These are phyloP conservation scores for Cladorrhinum samala DNA, from an alignment of 495 filamentous ascomycete species.

Conservation along the genomic window DNA sequence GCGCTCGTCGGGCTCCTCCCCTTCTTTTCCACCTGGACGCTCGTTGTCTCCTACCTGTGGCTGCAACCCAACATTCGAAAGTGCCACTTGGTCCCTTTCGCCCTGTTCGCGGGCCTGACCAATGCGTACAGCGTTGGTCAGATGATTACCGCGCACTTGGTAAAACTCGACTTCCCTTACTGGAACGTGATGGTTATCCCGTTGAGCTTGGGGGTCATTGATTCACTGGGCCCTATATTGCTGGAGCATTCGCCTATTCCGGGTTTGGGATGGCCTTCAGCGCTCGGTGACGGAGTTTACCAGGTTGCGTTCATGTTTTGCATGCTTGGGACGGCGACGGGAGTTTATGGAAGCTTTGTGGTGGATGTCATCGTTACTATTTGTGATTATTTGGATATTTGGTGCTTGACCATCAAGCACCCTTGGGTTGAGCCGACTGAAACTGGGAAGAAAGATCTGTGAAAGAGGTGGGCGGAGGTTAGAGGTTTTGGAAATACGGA, in stretches of 20 bases:
- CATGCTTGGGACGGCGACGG: slow-evolving; percentile 71
- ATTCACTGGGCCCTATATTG: slow-evolving; percentile 65
- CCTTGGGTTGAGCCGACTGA: slow-evolving; percentile 44
- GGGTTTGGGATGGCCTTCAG: slow-evolving; percentile 68
- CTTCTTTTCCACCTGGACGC: slow-evolving; percentile 65
- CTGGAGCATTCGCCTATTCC: slow-evolving; percentile 47
- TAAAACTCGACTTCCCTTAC: slow-evolving; percentile 78
- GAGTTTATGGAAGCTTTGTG: slow-evolving; percentile 92
- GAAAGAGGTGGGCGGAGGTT: too few species aligned
- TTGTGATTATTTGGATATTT: slow-evolving; percentile 96
- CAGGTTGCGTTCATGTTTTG: slow-evolving; percentile 82
- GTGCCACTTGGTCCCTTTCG: slow-evolving; percentile 79
- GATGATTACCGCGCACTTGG: slow-evolving; percentile 90
- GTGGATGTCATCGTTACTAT: slow-evolving; percentile 94
- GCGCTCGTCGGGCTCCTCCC: slow-evolving; percentile 79
- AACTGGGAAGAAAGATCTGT: too few species aligned
- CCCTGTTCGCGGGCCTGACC: slow-evolving; percentile 75
- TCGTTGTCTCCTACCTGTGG: slow-evolving; percentile 70
- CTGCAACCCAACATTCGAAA: slow-evolving; percentile 78
- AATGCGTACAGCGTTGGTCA: slow-evolving; percentile 92
- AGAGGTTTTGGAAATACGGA: too few species aligned
- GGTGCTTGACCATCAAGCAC: slow-evolving; percentile 95
- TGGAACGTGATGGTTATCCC: slow-evolving; percentile 70
- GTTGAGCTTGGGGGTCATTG: slow-evolving; percentile 65
- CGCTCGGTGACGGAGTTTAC: slow-evolving; percentile 65